Base-by-base conservation (phyloP, 2,329 filamentous ascomycete genomes). In the Endothia cerciana region DNA sequence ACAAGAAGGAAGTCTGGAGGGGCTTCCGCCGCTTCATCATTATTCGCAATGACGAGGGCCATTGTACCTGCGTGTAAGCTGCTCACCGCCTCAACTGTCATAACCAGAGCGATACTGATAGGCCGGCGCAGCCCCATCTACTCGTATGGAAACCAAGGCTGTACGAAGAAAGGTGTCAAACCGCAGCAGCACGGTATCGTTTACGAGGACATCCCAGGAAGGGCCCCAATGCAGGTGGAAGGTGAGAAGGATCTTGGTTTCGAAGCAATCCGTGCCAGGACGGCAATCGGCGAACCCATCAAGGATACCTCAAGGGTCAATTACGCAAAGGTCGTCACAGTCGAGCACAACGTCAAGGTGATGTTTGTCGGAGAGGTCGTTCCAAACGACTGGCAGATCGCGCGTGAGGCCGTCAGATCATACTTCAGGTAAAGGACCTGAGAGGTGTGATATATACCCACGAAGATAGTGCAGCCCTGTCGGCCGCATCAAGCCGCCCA, bases 321-420 rank as follows among this genome's bases (percentile, higher is more conserved):
- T 74, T 87, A 87, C 72, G 82, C 83, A 5, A 87, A 87, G 68
- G 75, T 84, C 6, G 78, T 81, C 36, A 85, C 83, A 3, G 77
- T 88, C 33, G 91, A 87, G 72, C 85, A 87, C 74, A 88, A 88
- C 70, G 76, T 82, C 70, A 81, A 78, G 56, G 83, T 87, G n/a
- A 79, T 82, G 69, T 86, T 87, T 70, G 82, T 88, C 61, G 85
- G 85, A n/a, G 71, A 74, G 4, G 77, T 87, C 19, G 64, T 71
- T 3, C 63, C 70, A 1, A 70, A 76, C 0, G 78, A 85, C 70
- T 80, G 79, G 68, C 71, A 80, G 0, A 74, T 74, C 10, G 79
- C 86, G 38, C 70, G 70, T 8, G 72, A 78, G 2, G 83, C 83
- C 4, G 81, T 86, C 30, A 60, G 22, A 38, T 33, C 25, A 38